Evolutionary conservation across 176 grass and related monocot species (phyloP), one percentile per base, ranked within the genome.

Genomic region (Avena sativa): DNA sequence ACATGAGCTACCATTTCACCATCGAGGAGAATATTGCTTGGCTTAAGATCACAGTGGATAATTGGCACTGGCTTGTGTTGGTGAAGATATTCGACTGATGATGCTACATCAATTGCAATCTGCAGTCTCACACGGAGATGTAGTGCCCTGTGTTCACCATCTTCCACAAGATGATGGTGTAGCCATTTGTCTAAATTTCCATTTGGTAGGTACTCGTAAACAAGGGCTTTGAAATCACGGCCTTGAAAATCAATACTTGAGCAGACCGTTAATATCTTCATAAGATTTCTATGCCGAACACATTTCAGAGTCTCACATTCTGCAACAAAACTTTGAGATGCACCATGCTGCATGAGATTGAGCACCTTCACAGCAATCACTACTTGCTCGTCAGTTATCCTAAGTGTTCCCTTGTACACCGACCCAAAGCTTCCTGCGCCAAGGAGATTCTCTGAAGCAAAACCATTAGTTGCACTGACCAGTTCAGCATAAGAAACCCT

Each of bases 221-320:
- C 36, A n/a, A 46, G 16, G 34, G 68, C 68, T 17, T 71, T 71
- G 68, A 71, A 71, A 4, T 71, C 15, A 12, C 9, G 36, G 1
- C 68, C 68, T 38, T 71, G 36, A 71, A 71, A 71, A 71, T 71
- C 68, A 44, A 71, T 44, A 71, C 68, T 71, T 34, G 68, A 71
- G 8, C 17, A 71, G 1, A 17, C 68, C 9, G 68, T 71, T 17
- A 71, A 71, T 43, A 71, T 71, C 17, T 71, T 71, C 17, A 44
- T 38, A n/a, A 44, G 34, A 4, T 71, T 71, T 38, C 68, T 36
- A 40, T 71, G 68, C 17, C 36, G 17, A 71, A 44, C 17, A 6
- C 68, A 43, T 71, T 17, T 71, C 15, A 71, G 8, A 6, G 53
- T 71, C 15, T 71, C 68, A 43, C 68, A 71, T 44, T 71, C 68